Percentiles rank a stretch among this genome's conserved stretches.
These are phyloP conservation scores for Aspergillus nanangensis DNA, from an alignment of 495 filamentous ascomycete species.

Conservation along the genomic window DNA sequence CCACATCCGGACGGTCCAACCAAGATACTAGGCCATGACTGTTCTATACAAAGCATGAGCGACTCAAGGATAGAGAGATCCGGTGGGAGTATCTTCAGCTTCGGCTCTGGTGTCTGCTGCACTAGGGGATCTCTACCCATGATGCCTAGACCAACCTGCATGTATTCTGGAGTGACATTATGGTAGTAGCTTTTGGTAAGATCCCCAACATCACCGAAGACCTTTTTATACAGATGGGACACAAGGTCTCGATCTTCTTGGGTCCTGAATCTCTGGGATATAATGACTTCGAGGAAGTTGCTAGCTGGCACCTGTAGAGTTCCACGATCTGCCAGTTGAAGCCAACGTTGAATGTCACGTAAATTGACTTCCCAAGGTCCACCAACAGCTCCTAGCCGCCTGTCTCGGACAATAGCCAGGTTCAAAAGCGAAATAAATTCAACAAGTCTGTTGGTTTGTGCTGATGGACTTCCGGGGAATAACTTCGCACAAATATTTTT, in stretches of 20 bases:
- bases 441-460: slow-evolving; percentile 60
- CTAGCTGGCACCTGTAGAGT: slow-evolving; percentile 50
- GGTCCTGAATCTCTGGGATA: slow-evolving; percentile 82
- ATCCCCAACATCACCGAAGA: slow-evolving; percentile 40
- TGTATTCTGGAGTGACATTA: slow-evolving; percentile 59
- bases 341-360: slow-evolving; percentile 86
- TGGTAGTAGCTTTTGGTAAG: slow-evolving; percentile 49
- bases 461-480: slow-evolving; percentile 57
- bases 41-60: slow-evolving; percentile 77
- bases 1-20: slow-evolving; percentile 82
- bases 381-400: slow-evolving; percentile 70
- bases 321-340: slow-evolving; percentile 58
- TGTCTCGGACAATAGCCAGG: slow-evolving; percentile 57
- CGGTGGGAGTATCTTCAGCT: slow-evolving; percentile 51
- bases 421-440: slow-evolving; percentile 77
- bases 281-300: slow-evolving; percentile 76
- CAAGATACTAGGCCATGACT: slow-evolving; percentile 83
- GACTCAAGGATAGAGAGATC: slow-evolving; percentile 73
- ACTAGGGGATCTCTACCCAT: slow-evolving; percentile 54
- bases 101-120: slow-evolving; percentile 50
- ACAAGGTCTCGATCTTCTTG: slow-evolving; percentile 60
- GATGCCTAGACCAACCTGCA: slow-evolving; percentile 78
- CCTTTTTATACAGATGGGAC: slow-evolving; percentile 54
- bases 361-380: slow-evolving; percentile 98
- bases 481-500: slow-evolving; percentile 72